phyloP scores from a whole-genome alignment of 2,329 filamentous ascomycete genomes.

The Incumbomyces delicatus region DNA sequence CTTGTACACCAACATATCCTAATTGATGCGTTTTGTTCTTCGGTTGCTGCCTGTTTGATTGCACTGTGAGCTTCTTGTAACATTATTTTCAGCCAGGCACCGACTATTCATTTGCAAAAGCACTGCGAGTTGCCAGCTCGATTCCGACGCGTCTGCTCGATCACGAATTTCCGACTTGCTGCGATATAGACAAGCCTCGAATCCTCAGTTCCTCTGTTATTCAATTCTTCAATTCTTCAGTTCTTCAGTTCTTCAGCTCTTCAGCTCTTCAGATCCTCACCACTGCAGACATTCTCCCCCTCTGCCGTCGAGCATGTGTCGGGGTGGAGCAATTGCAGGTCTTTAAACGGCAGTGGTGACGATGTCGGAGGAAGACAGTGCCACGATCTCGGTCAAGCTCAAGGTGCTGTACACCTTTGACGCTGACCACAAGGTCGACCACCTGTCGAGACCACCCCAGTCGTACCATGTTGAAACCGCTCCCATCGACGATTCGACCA shows the following conservation, averaged over 20 bases:
- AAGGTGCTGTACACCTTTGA: conserved; percentile 98
- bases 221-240: too few species aligned
- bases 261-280: too few species aligned
- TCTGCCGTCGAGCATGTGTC: not conserved
- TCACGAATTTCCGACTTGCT: not conserved
- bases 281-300: too few species aligned
- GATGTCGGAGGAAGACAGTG: conserved; percentile 19
- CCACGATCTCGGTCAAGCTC: conserved; percentile 59
- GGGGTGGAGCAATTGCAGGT: not conserved
- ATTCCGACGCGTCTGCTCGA: not conserved
- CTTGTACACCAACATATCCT: not conserved
- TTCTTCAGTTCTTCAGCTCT: too few species aligned
- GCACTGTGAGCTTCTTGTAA: conserved; percentile 4
- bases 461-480: conserved; percentile 71
- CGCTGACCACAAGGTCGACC: conserved; percentile 75
- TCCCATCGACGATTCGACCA: conserved; percentile 64
- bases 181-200: too few species aligned
- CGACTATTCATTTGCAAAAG: not conserved
- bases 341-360: not conserved
- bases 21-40: too few species aligned
- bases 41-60: too few species aligned
- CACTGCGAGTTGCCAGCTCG: not conserved
- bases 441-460: conserved; percentile 75
- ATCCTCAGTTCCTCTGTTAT: too few species aligned
- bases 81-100: not conserved